phyloP scores from a whole-genome alignment of 2,329 filamentous ascomycete genomes.

The Colletotrichum plurivorum region DNA sequence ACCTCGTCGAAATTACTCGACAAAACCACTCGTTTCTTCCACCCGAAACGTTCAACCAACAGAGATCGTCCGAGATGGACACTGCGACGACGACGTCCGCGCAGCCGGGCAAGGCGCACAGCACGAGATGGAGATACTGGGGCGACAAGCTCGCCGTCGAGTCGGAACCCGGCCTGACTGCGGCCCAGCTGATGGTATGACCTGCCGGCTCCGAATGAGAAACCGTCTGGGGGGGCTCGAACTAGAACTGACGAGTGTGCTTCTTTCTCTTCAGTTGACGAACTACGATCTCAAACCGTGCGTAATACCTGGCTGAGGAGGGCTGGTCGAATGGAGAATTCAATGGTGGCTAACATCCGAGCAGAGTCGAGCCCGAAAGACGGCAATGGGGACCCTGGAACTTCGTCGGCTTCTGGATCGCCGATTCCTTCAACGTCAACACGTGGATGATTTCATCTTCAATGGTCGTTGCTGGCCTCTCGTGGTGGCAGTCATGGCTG shows the following conservation, averaged over 20 bases:
- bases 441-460: slow-evolving; percentile 80
- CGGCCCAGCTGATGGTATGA: slow-evolving; percentile 81
- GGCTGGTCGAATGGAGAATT: background rate
- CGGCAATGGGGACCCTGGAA: slow-evolving; percentile 91
- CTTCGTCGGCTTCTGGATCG: slow-evolving; percentile 90
- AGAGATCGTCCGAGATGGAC: slow-evolving; percentile 15
- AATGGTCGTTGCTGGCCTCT: slow-evolving; percentile 83
- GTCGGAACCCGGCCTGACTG: slow-evolving; percentile 82
- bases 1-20: background rate
- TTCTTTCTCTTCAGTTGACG: slow-evolving; percentile 68
- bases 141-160: slow-evolving; percentile 78
- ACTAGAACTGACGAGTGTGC: slow-evolving; percentile 6
- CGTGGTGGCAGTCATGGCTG: slow-evolving; percentile 94
- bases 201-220: background rate
- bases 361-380: slow-evolving; percentile 78
- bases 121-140: slow-evolving; percentile 58
- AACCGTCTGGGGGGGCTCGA: background rate
- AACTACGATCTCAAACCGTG: slow-evolving; percentile 83
- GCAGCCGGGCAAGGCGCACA: slow-evolving; percentile 45
- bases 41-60: background rate
- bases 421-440: slow-evolving; percentile 90
- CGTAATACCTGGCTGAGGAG: background rate
- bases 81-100: slow-evolving; percentile 38
- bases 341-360: background rate
- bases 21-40: background rate